Evolutionary conservation across 257 asterid genomes (phyloP).

Genomic region (Solanum etuberosum): DNA sequence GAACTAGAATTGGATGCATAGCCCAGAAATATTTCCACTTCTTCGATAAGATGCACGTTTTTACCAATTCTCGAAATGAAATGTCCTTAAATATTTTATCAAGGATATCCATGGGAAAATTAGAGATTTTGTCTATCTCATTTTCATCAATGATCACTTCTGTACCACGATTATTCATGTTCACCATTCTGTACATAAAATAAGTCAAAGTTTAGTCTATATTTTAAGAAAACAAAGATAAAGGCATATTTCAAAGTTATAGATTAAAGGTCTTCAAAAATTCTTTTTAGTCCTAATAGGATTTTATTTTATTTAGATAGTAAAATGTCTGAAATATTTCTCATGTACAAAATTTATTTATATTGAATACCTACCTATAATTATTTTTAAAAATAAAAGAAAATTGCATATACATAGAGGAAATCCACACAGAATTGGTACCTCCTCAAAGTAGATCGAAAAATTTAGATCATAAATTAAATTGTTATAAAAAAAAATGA

Average conservation of each 20-base stretch:
- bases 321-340: neutral
- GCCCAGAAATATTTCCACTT: neutral
- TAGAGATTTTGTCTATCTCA: too few relatives aligned
- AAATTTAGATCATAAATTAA: neutral
- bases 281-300: neutral
- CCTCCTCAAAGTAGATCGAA: neutral
- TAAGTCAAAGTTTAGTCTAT: neutral
- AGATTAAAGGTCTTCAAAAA: neutral
- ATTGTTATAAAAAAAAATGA: neutral
- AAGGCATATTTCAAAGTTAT: too few relatives aligned
- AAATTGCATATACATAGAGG: too few relatives aligned
- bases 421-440: too few relatives aligned
- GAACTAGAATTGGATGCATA: neutral
- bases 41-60: neutral
- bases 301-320: neutral
- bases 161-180: neutral
- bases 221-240: neutral
- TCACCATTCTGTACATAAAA: neutral
- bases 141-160: neutral
- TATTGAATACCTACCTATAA: neutral
- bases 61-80: neutral
- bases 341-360: neutral
- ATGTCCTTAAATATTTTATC: neutral
- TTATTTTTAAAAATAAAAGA: neutral
- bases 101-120: too few relatives aligned